Evolutionary conservation across 495 filamentous ascomycete species (phyloP), one percentile per base, ranked within the genome.

Genomic region (Penicillium odoratum): DNA sequence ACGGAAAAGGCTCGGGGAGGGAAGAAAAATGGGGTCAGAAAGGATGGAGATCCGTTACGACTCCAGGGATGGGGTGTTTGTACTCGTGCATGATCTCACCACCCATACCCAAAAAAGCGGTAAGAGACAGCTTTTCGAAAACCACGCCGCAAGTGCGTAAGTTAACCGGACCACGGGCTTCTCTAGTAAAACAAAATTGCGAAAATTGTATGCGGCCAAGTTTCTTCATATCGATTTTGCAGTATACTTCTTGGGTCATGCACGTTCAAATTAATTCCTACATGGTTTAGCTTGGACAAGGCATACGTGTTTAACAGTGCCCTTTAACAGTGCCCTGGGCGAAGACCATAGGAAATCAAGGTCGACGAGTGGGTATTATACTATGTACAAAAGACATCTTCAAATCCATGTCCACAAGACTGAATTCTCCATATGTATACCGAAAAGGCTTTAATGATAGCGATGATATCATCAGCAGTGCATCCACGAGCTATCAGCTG

Each of bases 401-500:
- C 5, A 40, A 4, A 16, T 16, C 13, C 38, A 16, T 33, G 7
- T 33, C 31, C 3, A 33, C 31, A 33, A 33, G 31, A 33, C 9
- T 10, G 7, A 6, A 3, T 1, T 16, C 15, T 40, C 38, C 13
- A 3, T 40, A 13, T 40, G 3, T 2, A n/a, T 16, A 15, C 7
- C 5, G 15, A 5, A 0, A 15, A 7, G 16, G 15, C 13, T 40
- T 16, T 16, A 40, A 16, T 6, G 11, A 25, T 4, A 26, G 21
- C 18, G 6, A 15, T 31, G 0, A 9, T 36, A 11, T 33, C 21
- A 53, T 59, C 28, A 68, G 53, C 60, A 64, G 46, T 71, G 68
- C 42, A 63, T 46, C 59, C 58, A 67, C n/a, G 53, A 31, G 48
- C 54, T 71, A 33, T 69, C 63, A 28, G 64, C 62, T 1, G 69